Base-by-base conservation (phyloP, 2,329 filamentous ascomycete species). In the Rasamsonia emersonii region DNA sequence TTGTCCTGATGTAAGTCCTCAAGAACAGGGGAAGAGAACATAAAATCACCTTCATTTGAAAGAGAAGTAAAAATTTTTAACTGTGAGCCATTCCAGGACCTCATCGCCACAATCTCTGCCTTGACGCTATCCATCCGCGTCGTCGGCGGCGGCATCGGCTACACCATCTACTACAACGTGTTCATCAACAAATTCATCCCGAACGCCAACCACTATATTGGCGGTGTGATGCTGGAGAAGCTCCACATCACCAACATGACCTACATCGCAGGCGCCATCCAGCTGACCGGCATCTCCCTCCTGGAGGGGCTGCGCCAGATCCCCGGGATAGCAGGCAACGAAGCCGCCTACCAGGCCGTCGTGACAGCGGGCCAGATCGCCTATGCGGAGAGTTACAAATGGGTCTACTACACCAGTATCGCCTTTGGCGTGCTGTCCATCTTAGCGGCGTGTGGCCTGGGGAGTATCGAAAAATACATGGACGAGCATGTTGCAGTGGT, bases 101-200 rank as follows among this genome's bases (percentile, higher is more conserved):
- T 82, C 4, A 82, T 84, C 40, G 79, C 76, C 5, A 82, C 79
- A 2, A 68, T 82, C 27, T 72, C 77, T 1, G 77, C 79, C 4
- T 61, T 84, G 14, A 82, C 79, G 0, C 68, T 83, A 21, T 71
- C 76, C n/a, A 73, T 83, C 42, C 76, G 79, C 21, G 75, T 80
- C 33, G 68, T 82, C 20, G 79, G 79, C 28, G 78, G 78, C 18
- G 68, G 71, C 9, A 70, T 82, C 37, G 78, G 75, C 19, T 80
- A 77, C 49, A 67, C 69, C n/a, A 62, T 71, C 28, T 67, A 67
- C 50, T 78, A 76, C 48, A 67, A 69, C 36, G 53, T 67, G 43
- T 65, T 65, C 40, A 45, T 66, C 39, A 58, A 60, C 40, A 66
- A 62, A 42, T 69, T 67, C 42, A 47, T 59, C 30, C 52, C 59